These are phyloP conservation scores for Brettanomyces nanus DNA, from an alignment of 805 yeast genomes.

Conservation along the genomic window DNA sequence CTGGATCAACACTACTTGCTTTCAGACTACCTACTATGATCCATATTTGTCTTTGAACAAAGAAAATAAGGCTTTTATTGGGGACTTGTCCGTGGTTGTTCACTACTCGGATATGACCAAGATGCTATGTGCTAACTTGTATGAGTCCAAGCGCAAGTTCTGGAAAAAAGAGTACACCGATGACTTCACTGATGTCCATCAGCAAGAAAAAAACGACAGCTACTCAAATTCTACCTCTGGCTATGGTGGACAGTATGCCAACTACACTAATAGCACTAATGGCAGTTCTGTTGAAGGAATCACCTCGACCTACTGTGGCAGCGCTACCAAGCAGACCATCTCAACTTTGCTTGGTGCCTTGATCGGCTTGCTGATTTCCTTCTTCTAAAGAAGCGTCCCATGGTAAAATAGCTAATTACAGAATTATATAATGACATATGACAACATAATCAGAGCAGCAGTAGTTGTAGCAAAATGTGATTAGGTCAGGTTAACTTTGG, in stretches of 20 bases:
- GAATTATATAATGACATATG: no score
- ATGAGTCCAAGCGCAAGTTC: slow-evolving; percentile 19
- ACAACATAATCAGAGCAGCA: no score
- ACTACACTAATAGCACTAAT: slow-evolving; percentile 7
- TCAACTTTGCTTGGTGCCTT: slow-evolving; percentile 16
- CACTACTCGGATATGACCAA: slow-evolving; percentile 48
- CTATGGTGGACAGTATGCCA: background rate
- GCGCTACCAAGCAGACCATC: slow-evolving; percentile 10
- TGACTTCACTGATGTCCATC: background rate
- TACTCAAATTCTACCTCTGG: slow-evolving; percentile 5
- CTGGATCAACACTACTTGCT: slow-evolving; percentile 59
- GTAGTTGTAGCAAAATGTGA: no score
- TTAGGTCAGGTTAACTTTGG: no score
- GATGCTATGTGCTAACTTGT: slow-evolving; percentile 58
- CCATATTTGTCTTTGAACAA: slow-evolving; percentile 58
- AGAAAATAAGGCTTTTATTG: slow-evolving; percentile 46
- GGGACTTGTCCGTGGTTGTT: slow-evolving; percentile 48
- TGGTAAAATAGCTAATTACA: no score
- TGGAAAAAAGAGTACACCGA: slow-evolving; percentile 7
- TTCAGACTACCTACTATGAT: slow-evolving; percentile 54
- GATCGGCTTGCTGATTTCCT: slow-evolving; percentile 17
- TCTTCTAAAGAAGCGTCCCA: slow-evolving; percentile 13
- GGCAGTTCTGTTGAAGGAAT: background rate
- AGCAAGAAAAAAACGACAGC: slow-evolving; percentile 4
- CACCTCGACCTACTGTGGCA: slow-evolving; percentile 14